Percentiles rank a stretch among this genome's conserved stretches.
phyloP scores from a whole-genome alignment of 2,329 filamentous ascomycete species.

The Talaromyces sp. region DNA sequence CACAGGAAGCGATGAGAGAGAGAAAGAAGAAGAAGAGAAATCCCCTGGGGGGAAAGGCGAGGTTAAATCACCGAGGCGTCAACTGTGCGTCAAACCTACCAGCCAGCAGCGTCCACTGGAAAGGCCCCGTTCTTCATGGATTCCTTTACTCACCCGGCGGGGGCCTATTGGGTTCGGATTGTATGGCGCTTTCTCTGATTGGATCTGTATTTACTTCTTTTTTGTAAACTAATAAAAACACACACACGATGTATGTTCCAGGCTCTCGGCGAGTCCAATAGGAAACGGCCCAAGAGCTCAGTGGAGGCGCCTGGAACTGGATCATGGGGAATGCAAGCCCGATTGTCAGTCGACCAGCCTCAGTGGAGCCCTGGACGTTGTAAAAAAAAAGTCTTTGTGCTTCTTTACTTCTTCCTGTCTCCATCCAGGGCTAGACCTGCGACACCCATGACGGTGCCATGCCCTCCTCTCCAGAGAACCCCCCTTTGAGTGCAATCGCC shows the following conservation, averaged over 20 bases:
- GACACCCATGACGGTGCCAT: not conserved
- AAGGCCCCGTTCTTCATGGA: not conserved
- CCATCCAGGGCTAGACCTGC: too few species aligned
- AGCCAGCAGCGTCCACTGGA: slow-evolving; percentile 3
- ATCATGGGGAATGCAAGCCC: not conserved
- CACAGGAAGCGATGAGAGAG: slow-evolving; percentile 3
- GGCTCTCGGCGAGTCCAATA: not conserved
- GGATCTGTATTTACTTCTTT: not conserved
- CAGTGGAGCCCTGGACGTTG: not conserved
- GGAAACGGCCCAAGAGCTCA: not conserved
- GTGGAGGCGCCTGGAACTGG: too few species aligned
- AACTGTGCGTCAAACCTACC: slow-evolving; percentile 19
- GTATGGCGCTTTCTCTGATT: too few species aligned
- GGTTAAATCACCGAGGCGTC: slow-evolving; percentile 16
- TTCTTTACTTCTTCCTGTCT: not conserved
- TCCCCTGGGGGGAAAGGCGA: slow-evolving; percentile 2
- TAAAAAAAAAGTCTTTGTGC: not conserved
- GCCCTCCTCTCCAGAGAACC: not conserved
- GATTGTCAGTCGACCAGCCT: not conserved
- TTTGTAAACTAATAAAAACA: too few species aligned
- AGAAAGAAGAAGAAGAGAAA: slow-evolving; percentile 6
- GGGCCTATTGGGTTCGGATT: too few species aligned
- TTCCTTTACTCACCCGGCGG: not conserved
- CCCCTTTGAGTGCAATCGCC: too few species aligned
- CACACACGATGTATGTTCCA: not conserved